phyloP scores from a whole-genome alignment of 805 yeast species.

The Lipomyces spencermartinsiae region DNA sequence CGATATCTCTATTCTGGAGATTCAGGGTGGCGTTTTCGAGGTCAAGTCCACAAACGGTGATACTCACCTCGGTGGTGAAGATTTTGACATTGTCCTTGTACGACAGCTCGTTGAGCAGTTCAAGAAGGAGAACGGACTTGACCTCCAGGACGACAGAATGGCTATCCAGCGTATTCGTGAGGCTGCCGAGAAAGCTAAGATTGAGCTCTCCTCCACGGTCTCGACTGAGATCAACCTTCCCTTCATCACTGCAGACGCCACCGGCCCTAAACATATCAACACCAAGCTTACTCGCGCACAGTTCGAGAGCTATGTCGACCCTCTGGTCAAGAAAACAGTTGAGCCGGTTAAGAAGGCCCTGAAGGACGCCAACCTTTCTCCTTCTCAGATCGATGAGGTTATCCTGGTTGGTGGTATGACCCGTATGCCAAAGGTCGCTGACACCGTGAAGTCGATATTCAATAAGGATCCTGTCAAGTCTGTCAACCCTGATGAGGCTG shows the following conservation, averaged over 20 bases:
- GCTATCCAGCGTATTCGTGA: slow-evolving; percentile 87
- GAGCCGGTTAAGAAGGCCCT: slow-evolving; percentile 82
- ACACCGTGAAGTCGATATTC: slow-evolving; percentile 76
- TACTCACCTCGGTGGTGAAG: slow-evolving; percentile 93
- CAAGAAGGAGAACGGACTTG: slow-evolving; percentile 74
- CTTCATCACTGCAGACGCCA: slow-evolving; percentile 85
- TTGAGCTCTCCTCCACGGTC: slow-evolving; percentile 77
- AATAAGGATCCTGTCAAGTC: slow-evolving; percentile 86
- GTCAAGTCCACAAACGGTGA: slow-evolving; percentile 98
- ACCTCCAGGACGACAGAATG: slow-evolving; percentile 68
- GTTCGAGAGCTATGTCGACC: slow-evolving; percentile 69
- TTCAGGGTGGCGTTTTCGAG: slow-evolving; percentile 97
- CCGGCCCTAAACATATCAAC: slow-evolving; percentile 81
- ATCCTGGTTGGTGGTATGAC: slow-evolving; percentile 92
- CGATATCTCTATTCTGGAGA: slow-evolving; percentile 94
- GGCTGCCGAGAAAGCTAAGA: slow-evolving; percentile 90
- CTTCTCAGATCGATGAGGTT: slow-evolving; percentile 75
- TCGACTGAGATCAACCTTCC: slow-evolving; percentile 80
- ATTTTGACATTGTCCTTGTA: slow-evolving; percentile 84
- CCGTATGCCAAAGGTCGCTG: slow-evolving; percentile 86
- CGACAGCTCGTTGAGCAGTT: slow-evolving; percentile 81
- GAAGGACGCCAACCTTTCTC: slow-evolving; percentile 74
- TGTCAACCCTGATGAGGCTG: slow-evolving; percentile 95
- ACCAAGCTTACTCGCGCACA: slow-evolving; percentile 70
- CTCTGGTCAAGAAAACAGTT: slow-evolving; percentile 72